These are phyloP conservation scores for Wickerhamomyces silvicola DNA, from an alignment of 805 yeast genomes.

Conservation along the genomic window DNA sequence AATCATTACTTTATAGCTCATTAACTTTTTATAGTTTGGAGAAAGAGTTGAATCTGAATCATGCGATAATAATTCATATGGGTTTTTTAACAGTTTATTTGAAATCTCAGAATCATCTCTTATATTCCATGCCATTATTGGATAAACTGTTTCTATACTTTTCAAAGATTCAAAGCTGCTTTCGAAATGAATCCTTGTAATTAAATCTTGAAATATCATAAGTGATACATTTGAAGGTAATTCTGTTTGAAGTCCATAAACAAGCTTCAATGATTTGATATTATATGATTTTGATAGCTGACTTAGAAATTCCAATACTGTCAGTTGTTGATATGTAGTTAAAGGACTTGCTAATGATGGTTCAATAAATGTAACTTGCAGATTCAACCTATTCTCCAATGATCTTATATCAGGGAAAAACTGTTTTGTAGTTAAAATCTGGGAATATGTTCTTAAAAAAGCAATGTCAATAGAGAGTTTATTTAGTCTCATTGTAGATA, in stretches of 20 bases:
- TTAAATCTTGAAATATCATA: background rate
- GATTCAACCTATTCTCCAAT: background rate
- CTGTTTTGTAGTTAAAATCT: background rate
- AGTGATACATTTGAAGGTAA: slow-evolving; percentile 6
- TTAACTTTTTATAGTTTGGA: slow-evolving; percentile 11
- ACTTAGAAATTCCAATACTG: slow-evolving; percentile 1
- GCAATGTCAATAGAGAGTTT: slow-evolving; percentile 4
- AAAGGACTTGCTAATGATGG: slow-evolving; percentile 11
- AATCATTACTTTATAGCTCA: slow-evolving; percentile 2
- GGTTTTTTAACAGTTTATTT: slow-evolving; percentile 2
- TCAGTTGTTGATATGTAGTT: slow-evolving; percentile 2
- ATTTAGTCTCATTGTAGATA: background rate
- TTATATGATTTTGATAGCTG: background rate
- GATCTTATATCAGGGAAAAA: background rate
- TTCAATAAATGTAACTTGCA: slow-evolving; percentile 8
- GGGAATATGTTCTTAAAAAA: slow-evolving; percentile 3
- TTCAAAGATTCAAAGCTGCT: background rate
- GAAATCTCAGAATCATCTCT: slow-evolving; percentile 12
- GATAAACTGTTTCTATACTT: slow-evolving; percentile 3
- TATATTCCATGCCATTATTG: slow-evolving; percentile 18
- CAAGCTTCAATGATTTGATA: slow-evolving; percentile 7
- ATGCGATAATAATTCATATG: slow-evolving; percentile 8
- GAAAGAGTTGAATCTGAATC: slow-evolving; percentile 9
- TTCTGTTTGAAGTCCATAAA: slow-evolving; percentile 18
- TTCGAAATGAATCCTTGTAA: background rate